Evolutionary conservation across 345 rosid genomes (phyloP).

Genomic region (Populus alba): DNA sequence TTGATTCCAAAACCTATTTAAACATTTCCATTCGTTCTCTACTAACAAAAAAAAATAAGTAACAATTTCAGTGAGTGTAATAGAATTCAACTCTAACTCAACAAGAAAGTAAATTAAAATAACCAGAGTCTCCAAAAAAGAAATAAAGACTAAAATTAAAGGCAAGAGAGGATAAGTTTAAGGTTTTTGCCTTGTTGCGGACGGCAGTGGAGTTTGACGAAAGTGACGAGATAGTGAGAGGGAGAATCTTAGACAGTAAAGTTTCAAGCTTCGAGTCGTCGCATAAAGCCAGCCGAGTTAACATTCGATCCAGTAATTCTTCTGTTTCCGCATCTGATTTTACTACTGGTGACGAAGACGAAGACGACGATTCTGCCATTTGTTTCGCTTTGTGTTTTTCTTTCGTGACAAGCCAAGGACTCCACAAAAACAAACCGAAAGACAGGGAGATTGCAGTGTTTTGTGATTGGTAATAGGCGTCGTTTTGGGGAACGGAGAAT

Average conservation of each 20-base stretch:
- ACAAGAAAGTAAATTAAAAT: neutral
- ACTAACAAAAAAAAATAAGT: too few species aligned
- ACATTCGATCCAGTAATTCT: constrained; percentile 91
- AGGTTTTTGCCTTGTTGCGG: constrained; percentile 64
- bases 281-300: constrained; percentile 81
- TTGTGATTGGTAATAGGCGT: neutral
- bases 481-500: neutral
- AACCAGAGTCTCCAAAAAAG: too few species aligned
- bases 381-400: neutral
- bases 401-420: constrained; percentile 14
- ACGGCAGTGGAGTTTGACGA: constrained; percentile 57
- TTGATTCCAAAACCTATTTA: too few species aligned
- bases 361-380: constrained; percentile 59
- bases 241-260: constrained; percentile 75
- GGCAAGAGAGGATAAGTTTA: neutral
- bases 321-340: constrained; percentile 72
- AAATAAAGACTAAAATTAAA: neutral
- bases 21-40: too few species aligned
- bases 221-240: constrained; percentile 71
- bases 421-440: neutral
- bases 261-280: constrained; percentile 78
- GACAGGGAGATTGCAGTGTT: too few species aligned
- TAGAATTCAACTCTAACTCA: too few species aligned
- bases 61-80: too few species aligned
- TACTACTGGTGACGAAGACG: constrained; percentile 24